Evolutionary conservation across 75 land plant species (phyloP).

Genomic region (Selaginella moellendorffii): DNA sequence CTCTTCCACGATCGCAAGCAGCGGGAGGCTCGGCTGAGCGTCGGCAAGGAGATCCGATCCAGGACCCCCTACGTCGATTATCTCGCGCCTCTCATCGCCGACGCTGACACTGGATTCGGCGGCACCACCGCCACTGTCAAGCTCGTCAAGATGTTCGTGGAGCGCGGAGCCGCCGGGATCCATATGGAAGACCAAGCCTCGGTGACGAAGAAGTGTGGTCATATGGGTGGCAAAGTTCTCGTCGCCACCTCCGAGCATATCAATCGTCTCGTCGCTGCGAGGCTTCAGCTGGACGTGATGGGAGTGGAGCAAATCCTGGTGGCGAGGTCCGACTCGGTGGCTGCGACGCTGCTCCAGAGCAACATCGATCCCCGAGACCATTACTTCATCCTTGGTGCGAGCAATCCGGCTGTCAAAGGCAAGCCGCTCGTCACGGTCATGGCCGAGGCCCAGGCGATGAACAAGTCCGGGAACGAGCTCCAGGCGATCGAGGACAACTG

Average conservation of each 20-base stretch:
- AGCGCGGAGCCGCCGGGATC: background rate
- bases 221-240: conserved; percentile 1
- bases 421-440: background rate
- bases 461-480: background rate
- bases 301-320: conserved; percentile 4
- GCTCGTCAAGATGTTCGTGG: conserved; percentile 8
- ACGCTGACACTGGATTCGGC: conserved; percentile 8
- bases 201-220: conserved; percentile 6
- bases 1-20: conserved; percentile 2
- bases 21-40: background rate
- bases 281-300: conserved; percentile 2
- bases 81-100: conserved; percentile 1
- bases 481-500: background rate
- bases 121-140: conserved; percentile 3
- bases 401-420: conserved; percentile 3
- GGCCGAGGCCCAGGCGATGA: conserved; percentile 2
- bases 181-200: conserved; percentile 8
- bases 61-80: conserved; percentile 2
- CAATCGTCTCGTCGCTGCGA: conserved; percentile 3
- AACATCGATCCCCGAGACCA: conserved; percentile 34
- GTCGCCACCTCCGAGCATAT: conserved; percentile 5
- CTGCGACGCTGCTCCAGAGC: background rate
- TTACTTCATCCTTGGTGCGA: conserved; percentile 53
- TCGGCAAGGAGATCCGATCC: background rate
- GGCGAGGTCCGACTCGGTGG: conserved; percentile 1